phyloP scores from a whole-genome alignment of 1,284 basidiomycete genomes.

The Cerioporus squamosus region DNA sequence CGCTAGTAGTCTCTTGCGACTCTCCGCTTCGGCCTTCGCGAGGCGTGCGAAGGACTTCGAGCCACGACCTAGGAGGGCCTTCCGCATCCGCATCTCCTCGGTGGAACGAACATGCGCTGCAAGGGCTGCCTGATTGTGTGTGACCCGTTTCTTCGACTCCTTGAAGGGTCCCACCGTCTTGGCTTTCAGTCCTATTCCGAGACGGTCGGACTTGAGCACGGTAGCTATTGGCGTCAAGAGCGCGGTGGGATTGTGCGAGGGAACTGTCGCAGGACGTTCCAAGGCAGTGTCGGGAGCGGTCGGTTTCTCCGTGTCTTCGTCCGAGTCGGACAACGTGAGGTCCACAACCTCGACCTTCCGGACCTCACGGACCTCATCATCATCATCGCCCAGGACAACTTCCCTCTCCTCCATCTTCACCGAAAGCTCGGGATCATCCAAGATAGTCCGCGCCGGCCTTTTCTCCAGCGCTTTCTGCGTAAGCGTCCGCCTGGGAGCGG shows the following conservation, averaged over 20 bases:
- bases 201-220: conserved; percentile 72
- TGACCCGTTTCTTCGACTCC: conserved; percentile 69
- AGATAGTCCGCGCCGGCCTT: conserved; percentile 9
- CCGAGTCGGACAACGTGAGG: conserved; percentile 62
- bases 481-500: conserved; percentile 41
- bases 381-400: conserved; percentile 31
- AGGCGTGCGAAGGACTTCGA: conserved; percentile 53
- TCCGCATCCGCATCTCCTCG: conserved; percentile 57
- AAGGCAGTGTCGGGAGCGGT: conserved; percentile 12
- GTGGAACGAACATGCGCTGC: conserved; percentile 58
- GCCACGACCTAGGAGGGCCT: conserved; percentile 57
- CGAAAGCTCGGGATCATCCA: conserved; percentile 15
- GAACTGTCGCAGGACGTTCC: conserved; percentile 1
- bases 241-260: conserved; percentile 43
- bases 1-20: conserved; percentile 53
- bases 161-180: conserved; percentile 69
- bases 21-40: conserved; percentile 50
- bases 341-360: conserved; percentile 60
- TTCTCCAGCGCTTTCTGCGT: conserved; percentile 22
- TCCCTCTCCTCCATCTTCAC: conserved; percentile 38
- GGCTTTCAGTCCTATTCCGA: conserved; percentile 79
- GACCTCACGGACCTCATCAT: conserved; percentile 47
- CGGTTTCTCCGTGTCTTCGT: conserved; percentile 33
- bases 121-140: conserved; percentile 67
- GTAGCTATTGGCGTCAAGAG: conserved; percentile 75